These are phyloP conservation scores for Ceratocystis variospora DNA, from an alignment of 2,329 filamentous ascomycete genomes.

Conservation along the genomic window DNA sequence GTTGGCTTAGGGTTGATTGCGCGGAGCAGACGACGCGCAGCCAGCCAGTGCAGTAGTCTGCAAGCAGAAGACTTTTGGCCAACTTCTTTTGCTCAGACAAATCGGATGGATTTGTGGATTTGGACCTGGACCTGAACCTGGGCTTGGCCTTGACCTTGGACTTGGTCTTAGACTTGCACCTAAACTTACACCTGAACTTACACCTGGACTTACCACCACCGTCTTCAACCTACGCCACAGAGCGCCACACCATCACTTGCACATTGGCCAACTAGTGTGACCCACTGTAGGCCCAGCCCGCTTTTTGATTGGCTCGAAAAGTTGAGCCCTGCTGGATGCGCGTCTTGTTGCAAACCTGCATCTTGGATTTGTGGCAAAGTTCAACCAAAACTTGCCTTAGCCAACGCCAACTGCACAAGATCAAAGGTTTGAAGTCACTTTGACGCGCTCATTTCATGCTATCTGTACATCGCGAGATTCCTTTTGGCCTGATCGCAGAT, in stretches of 20 bases:
- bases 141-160: too few species aligned
- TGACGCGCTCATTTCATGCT: constrained; percentile 6
- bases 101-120: too few species aligned
- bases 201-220: neutral
- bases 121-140: too few species aligned
- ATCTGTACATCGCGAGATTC: neutral
- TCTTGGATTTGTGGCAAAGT: neutral
- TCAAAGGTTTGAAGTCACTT: neutral
- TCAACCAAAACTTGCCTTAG: constrained; percentile 2
- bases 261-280: neutral
- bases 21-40: too few species aligned
- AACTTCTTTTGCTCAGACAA: too few species aligned
- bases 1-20: too few species aligned
- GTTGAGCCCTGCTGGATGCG: constrained; percentile 2
- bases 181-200: too few species aligned
- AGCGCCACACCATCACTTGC: neutral
- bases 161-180: too few species aligned
- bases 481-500: neutral
- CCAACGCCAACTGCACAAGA: neutral
- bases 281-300: neutral
- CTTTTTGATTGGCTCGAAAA: constrained; percentile 2
- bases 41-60: too few species aligned
- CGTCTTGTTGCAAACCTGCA: constrained; percentile 11
- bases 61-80: too few species aligned
- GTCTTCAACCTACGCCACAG: neutral